Evolutionary conservation across 495 filamentous ascomycete genomes (phyloP).

Genomic region (Xylaria longipes): DNA sequence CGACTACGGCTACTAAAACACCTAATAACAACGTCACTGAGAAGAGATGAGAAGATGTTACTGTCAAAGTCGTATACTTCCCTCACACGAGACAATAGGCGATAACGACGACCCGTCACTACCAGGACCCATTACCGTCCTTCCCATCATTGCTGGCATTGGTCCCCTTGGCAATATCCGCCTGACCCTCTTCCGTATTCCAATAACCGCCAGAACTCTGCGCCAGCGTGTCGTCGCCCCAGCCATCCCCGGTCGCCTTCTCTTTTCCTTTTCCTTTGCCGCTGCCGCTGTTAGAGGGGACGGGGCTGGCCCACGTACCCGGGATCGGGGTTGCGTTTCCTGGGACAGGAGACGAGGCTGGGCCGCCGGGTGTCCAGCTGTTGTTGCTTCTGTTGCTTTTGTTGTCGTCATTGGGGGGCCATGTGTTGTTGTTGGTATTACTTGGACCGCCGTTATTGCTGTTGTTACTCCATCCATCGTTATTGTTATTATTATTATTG

Average conservation of each 20-base stretch:
- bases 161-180: slow-evolving; percentile 1
- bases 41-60: neutral
- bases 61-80: neutral
- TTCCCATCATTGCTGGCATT: neutral
- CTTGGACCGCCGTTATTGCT: neutral
- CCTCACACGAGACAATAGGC: neutral
- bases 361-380: neutral
- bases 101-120: slow-evolving; percentile 12
- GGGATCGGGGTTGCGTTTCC: slow-evolving; percentile 14
- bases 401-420: slow-evolving; percentile 6
- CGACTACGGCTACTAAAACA: neutral
- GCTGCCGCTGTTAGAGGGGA: slow-evolving; percentile 13
- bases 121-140: slow-evolving; percentile 19
- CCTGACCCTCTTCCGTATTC: slow-evolving; percentile 16
- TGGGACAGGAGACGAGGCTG: neutral
- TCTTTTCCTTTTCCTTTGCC: neutral
- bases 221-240: slow-evolving; percentile 18
- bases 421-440: slow-evolving; percentile 7
- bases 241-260: neutral
- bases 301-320: slow-evolving; percentile 24
- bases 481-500: slow-evolving; percentile 21
- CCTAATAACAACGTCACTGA: neutral
- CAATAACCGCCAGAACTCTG: slow-evolving; percentile 24
- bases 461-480: slow-evolving; percentile 5
- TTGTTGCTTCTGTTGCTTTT: slow-evolving; percentile 4